These are phyloP conservation scores for Linum lewisii DNA, from an alignment of 345 rosid species.

Conservation along the genomic window DNA sequence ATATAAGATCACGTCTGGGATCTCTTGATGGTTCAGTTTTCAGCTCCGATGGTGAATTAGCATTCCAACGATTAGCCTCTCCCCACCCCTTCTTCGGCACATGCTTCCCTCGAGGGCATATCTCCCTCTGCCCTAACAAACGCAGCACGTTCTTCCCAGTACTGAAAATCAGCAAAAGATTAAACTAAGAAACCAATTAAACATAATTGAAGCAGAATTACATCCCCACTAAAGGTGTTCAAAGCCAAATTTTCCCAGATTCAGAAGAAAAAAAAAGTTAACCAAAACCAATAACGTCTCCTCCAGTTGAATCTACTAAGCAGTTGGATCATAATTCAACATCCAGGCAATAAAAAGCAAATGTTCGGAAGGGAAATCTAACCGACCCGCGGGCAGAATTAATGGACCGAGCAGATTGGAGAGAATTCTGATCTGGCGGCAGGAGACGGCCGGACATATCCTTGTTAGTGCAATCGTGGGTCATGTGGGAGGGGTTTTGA, in stretches of 20 bases:
- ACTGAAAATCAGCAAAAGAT: conserved; percentile 10
- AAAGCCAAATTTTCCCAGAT: background rate
- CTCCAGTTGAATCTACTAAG: background rate
- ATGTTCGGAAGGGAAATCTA: background rate
- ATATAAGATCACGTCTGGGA: conserved; percentile 47
- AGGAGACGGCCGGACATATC: background rate
- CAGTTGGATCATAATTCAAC: background rate
- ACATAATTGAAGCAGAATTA: background rate
- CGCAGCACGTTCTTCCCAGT: conserved; percentile 46
- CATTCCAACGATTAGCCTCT: conserved; percentile 28
- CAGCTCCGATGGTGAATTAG: conserved; percentile 24
- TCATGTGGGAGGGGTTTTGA: background rate
- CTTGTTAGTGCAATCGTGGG: background rate
- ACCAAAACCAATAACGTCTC: background rate
- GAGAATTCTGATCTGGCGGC: background rate
- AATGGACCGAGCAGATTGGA: background rate
- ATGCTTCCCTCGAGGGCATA: conserved; percentile 48
- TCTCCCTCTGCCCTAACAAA: conserved; percentile 57
- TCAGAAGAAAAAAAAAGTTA: no score
- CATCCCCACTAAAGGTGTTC: background rate
- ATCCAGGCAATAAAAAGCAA: background rate
- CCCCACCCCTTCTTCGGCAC: conserved; percentile 54
- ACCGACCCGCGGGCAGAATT: background rate
- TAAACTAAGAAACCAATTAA: background rate
- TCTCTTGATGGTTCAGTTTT: conserved; percentile 40